Base-by-base conservation (phyloP, 2,329 filamentous ascomycete genomes). In the Calonectria hongkongensis region DNA sequence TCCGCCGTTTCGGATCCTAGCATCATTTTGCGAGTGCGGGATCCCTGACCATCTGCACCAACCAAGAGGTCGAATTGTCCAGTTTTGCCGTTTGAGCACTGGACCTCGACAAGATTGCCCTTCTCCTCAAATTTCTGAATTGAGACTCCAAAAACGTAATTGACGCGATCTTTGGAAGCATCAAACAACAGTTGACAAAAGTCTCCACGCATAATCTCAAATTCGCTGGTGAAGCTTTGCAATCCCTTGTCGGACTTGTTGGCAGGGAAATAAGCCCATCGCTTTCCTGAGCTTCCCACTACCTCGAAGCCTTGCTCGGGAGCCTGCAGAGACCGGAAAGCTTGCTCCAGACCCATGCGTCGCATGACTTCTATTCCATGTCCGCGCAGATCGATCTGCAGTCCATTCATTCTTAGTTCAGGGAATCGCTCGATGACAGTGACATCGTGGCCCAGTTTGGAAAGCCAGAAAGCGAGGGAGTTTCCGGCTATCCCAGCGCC, bases 151-250 rank as follows among this genome's bases (percentile, higher is more conserved):
- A 84, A 84, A 0, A 76, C 13, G 48, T 82, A 82, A 25, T 74
- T 78, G 7, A 76, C 78, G 2, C 65, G 74, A 28, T 80, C 74
- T 18, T 80, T 75, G 21, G 82, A 84, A 15, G 76, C 81, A 81
- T 84, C 82, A 65, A 87, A 84, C 0, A 91, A 73, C 1, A 91
- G 75, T 1, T 74, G 78, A 21, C 84, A 86, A 16, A 91, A 73
- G 60, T 90, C 87, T 0, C 87, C 89, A 5, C 89, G 82, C 84
- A 91, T 86, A 64, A 91, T 90, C 80, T 91, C 89, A 56, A 85
- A 87, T 16, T 91, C 89, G 1, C 82, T 84, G 0, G 87, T 87
- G 41, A 89, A 84, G n/a, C 77, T 81, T 67, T 85, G 33, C 75
- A 79, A 18, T 75, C 48, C 68, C 47, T 64, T 0, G 9, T 72